Percentiles rank a stretch among this genome's conserved stretches.
phyloP scores from a whole-genome alignment of 1,284 basidiomycete genomes.

The Vanrija humicola region DNA sequence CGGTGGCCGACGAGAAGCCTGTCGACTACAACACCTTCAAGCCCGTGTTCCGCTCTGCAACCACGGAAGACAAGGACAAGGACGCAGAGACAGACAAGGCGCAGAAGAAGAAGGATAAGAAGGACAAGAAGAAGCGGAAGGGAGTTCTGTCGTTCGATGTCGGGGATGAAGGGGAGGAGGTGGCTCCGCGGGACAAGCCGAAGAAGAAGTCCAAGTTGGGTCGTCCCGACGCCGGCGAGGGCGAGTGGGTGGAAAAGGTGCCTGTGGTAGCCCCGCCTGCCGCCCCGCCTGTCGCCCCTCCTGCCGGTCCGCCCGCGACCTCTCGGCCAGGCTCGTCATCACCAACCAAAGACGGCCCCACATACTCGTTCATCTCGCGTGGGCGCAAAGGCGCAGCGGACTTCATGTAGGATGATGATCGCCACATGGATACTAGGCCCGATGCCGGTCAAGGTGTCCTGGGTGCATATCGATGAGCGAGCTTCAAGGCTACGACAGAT shows the following conservation, averaged over 20 bases:
- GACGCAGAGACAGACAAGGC: constrained; percentile 47
- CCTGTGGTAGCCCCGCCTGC: constrained; percentile 8
- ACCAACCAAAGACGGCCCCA: neutral
- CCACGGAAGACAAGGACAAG: constrained; percentile 20
- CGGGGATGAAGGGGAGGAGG: constrained; percentile 55
- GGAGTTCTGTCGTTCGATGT: constrained; percentile 65
- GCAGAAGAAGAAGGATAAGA: constrained; percentile 47
- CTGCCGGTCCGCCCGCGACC: neutral
- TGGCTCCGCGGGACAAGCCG: constrained; percentile 20
- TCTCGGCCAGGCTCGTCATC: neutral
- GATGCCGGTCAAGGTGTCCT: too few species aligned
- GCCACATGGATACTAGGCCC: too few species aligned
- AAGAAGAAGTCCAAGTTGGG: constrained; percentile 43
- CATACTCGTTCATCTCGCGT: neutral
- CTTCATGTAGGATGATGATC: constrained; percentile 30
- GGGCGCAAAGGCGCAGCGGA: constrained; percentile 43
- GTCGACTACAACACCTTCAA: constrained; percentile 39
- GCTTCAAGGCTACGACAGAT: neutral
- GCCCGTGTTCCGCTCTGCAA: constrained; percentile 59
- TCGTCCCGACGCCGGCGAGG: constrained; percentile 50
- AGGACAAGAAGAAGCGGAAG: constrained; percentile 46
- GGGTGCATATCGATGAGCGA: too few species aligned
- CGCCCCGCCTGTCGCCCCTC: neutral
- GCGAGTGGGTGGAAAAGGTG: constrained; percentile 53
- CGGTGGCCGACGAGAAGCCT: constrained; percentile 23